Conservation (phyloP, 148 eudicot species). For the Chenopodium album region DNA sequence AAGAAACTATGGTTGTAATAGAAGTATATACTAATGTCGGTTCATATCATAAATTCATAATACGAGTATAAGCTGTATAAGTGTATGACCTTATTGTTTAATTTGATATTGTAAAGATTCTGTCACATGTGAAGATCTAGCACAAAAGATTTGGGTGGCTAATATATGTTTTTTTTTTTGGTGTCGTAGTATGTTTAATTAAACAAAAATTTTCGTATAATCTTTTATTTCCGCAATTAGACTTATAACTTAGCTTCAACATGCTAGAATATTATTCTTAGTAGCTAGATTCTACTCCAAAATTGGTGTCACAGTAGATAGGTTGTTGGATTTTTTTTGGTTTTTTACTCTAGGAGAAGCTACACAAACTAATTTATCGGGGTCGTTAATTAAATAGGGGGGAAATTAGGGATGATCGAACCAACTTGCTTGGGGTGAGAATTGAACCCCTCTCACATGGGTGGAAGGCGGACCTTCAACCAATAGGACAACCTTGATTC, state of each 20-base stretch:
- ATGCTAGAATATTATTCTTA: neutral
- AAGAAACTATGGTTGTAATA: neutral
- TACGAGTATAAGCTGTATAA: no score
- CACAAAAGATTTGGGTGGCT: constrained; percentile 20
- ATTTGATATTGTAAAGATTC: constrained; percentile 11
- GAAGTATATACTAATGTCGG: neutral
- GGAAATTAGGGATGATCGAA: no score
- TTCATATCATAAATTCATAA: neutral
- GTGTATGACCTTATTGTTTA: neutral
- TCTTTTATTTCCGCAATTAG: neutral
- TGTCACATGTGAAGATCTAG: constrained; percentile 29
- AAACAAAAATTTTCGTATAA: no score
- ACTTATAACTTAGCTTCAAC: neutral
- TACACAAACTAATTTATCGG: no score
- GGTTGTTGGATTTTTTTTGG: neutral
- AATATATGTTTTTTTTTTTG: neutral
- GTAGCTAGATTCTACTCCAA: neutral
- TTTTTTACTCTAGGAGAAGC: neutral
- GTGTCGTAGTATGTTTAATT: neutral
- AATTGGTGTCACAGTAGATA: neutral
- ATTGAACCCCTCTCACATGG: no score
- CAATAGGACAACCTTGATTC: no score
- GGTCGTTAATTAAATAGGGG: no score
- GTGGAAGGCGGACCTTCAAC: no score
- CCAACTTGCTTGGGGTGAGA: no score